phyloP scores from a whole-genome alignment of 2,329 filamentous ascomycete species.

The Trichoderma polysporum region DNA sequence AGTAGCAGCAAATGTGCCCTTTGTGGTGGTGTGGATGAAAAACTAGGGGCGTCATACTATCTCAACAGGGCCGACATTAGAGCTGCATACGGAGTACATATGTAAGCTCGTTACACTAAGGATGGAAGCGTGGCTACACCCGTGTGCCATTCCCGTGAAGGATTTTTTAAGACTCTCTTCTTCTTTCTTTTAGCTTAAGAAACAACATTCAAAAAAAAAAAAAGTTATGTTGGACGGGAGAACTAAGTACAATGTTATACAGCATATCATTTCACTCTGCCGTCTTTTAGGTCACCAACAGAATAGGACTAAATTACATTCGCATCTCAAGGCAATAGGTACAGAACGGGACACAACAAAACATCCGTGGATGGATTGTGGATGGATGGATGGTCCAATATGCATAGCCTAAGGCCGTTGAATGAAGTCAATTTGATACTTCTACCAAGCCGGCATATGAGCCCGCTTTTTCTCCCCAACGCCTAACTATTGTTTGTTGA shows the following conservation, averaged over 20 bases:
- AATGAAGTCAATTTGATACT: background rate
- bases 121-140: constrained; percentile 7
- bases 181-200: background rate
- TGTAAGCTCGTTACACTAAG: background rate
- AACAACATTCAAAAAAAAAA: background rate
- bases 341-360: background rate
- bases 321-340: background rate
- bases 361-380: too few species aligned
- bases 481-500: background rate
- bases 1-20: background rate
- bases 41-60: background rate
- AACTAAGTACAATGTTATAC: background rate
- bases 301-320: too few species aligned
- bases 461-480: background rate
- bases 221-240: background rate
- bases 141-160: constrained; percentile 18
- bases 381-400: background rate
- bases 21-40: background rate
- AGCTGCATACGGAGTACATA: background rate
- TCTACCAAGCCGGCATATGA: background rate
- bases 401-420: background rate
- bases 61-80: background rate
- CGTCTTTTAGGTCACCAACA: background rate
- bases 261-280: background rate
- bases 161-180: background rate